Conservation (phyloP, 495 filamentous ascomycete species). For the Cercophora sp. region DNA sequence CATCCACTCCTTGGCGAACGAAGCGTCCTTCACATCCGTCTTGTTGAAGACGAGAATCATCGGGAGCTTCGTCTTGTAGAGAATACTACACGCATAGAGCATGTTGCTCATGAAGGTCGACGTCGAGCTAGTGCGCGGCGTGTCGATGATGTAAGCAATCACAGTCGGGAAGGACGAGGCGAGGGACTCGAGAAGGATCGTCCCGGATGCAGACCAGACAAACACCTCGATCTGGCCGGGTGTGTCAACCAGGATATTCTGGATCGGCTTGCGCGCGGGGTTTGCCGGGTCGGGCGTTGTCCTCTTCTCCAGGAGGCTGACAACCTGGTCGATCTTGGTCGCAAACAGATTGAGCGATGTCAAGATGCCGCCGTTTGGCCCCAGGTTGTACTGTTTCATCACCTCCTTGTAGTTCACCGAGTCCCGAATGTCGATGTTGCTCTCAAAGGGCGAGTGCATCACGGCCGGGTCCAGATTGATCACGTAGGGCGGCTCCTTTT, state of each 20-base stretch:
- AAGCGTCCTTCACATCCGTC: constrained; percentile 86
- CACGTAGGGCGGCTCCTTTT: constrained; percentile 77
- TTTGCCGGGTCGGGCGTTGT: constrained; percentile 59
- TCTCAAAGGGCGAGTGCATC: constrained; percentile 89
- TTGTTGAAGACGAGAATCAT: constrained; percentile 99
- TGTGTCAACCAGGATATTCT: constrained; percentile 88
- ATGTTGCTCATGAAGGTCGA: constrained; percentile 99
- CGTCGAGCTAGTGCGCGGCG: constrained; percentile 84
- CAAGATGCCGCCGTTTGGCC: constrained; percentile 96
- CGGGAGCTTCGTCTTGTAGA: constrained; percentile 96
- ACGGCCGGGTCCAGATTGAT: constrained; percentile 98
- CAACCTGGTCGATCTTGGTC: constrained; percentile 94
- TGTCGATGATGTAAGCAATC: constrained; percentile 96
- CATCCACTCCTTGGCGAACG: constrained; percentile 98
- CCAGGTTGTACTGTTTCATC: constrained; percentile 98
- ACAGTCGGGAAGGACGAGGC: constrained; percentile 93
- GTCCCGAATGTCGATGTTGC: constrained; percentile 98
- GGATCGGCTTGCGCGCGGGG: constrained; percentile 60
- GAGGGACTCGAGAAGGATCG: constrained; percentile 87
- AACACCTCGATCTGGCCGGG: constrained; percentile 98
- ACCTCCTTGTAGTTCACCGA: constrained; percentile 99
- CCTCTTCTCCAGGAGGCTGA: constrained; percentile 84
- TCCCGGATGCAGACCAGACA: constrained; percentile 91
- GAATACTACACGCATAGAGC: constrained; percentile 95
- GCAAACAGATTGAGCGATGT: constrained; percentile 95